These are phyloP conservation scores for Diospyros lotus DNA, from an alignment of 148 eudicot species.

Conservation along the genomic window DNA sequence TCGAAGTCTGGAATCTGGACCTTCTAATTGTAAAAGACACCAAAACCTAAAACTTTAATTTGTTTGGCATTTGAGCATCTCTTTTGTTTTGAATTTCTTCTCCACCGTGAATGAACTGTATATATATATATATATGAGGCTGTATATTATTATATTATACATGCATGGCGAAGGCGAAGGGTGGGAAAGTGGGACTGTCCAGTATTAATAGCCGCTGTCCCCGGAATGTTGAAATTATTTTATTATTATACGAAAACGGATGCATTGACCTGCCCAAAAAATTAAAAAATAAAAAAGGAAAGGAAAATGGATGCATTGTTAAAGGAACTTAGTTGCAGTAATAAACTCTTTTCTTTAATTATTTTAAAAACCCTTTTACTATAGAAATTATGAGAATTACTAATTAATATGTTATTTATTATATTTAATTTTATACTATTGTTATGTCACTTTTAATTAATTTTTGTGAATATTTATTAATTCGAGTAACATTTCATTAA, in stretches of 20 bases:
- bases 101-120: background rate
- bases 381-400: no score
- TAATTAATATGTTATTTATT: no score
- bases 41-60: background rate
- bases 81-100: background rate
- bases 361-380: no score
- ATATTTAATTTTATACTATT: no score
- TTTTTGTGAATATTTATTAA: no score
- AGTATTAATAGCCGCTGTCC: slow-evolving; percentile 39
- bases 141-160: background rate
- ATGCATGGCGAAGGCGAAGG: slow-evolving; percentile 11
- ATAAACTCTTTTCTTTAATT: background rate
- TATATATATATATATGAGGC: background rate
- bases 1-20: slow-evolving; percentile 31
- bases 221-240: slow-evolving; percentile 16
- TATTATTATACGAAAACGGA: no score
- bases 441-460: no score
- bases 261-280: no score
- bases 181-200: slow-evolving; percentile 23
- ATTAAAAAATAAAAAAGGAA: background rate
- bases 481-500: no score
- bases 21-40: slow-evolving; percentile 9
- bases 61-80: background rate
- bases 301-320: background rate
- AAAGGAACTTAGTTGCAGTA: background rate